A percentile compares a stretch with the other conserved stretches of the same genome.
Conservation (phyloP, 148 eudicot species). For the Dianthus caryophyllus region DNA sequence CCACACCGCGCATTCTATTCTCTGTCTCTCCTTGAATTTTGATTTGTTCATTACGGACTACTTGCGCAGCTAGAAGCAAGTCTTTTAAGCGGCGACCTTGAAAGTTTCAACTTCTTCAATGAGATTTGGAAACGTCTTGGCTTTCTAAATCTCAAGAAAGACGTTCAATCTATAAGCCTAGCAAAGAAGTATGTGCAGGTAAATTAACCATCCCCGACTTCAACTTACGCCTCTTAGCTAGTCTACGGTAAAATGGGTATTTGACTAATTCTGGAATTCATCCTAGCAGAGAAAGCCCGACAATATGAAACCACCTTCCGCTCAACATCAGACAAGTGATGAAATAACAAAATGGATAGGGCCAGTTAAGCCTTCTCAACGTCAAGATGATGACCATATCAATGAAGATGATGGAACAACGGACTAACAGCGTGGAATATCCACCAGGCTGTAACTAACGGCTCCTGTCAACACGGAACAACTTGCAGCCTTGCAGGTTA, state of each 20-base stretch:
- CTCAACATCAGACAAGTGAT: conserved; percentile 37
- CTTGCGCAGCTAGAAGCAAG: conserved; percentile 90
- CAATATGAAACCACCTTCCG: conserved; percentile 45
- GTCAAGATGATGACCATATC: conserved; percentile 36
- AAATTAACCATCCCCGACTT: not conserved
- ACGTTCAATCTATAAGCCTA: conserved; percentile 13
- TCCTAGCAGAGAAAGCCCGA: conserved; percentile 32
- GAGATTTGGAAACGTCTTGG: conserved; percentile 37
- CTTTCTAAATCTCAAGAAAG: conserved; percentile 32
- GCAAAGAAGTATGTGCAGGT: conserved; percentile 34
- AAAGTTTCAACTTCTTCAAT: conserved; percentile 46
- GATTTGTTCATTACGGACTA: no score
- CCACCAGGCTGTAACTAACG: not conserved
- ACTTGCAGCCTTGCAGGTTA: not conserved
- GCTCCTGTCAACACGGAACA: conserved; percentile 1
- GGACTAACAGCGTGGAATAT: conserved; percentile 18
- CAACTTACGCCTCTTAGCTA: not conserved
- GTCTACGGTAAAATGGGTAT: not conserved
- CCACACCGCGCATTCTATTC: no score
- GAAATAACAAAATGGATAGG: conserved; percentile 48
- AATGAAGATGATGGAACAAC: conserved; percentile 37
- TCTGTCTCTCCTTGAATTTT: no score
- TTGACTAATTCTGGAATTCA: conserved; percentile 14
- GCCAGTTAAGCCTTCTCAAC: conserved; percentile 38
- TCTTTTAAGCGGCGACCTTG: conserved; percentile 65